Evolutionary conservation across 2,329 filamentous ascomycete species (phyloP), one percentile per base, ranked within the genome.

Genomic region (Colletotrichum simmondsii): DNA sequence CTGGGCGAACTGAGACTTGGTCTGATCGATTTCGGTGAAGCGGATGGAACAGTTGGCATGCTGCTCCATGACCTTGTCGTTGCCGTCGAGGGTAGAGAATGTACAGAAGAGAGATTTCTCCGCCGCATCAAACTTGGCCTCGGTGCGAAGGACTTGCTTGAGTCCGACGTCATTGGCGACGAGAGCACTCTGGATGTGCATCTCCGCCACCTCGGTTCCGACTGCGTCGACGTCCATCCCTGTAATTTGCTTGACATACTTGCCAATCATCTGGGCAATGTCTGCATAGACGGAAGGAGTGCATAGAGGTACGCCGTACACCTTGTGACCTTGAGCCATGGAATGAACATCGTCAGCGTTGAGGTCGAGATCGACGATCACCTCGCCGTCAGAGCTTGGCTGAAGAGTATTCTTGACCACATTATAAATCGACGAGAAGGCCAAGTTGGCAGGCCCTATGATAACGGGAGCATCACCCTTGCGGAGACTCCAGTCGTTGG

Each of bases 181-280:
- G 71, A 95, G 84, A 42, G 92, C 90, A 85, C 94, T 93, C 61
- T 87, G 87, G 1, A 93, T 92, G 77, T 92, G 90, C 86, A 95
- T 91, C 59, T 91, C 85, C 74, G 86, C 86, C 24, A 94, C 89
- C 75, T 94, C 93, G 75, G 90, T 85, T 32, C 89, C 90, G 19
- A 91, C 85, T 28, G 87, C 85, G 57, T 87, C 84, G 5, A 84
- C 81, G n/a, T 87, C 87, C 4, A 91, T 90, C 11, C 87, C 86
- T 28, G 91, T 79, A 75, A 92, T 83, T 81, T 90, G 90, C 83
- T 91, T 92, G 32, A 91, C 71, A 37, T 93, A 92, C 72, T 90
- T 85, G 62, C 87, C 88, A 16, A 92, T 82, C 4, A 91, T 93
- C 80, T 89, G 87, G 3, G 88, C 89, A 80, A 92, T 91, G 73